Base-by-base conservation (phyloP, 2,329 filamentous ascomycete species). In the Colletotrichum higginsianum region DNA sequence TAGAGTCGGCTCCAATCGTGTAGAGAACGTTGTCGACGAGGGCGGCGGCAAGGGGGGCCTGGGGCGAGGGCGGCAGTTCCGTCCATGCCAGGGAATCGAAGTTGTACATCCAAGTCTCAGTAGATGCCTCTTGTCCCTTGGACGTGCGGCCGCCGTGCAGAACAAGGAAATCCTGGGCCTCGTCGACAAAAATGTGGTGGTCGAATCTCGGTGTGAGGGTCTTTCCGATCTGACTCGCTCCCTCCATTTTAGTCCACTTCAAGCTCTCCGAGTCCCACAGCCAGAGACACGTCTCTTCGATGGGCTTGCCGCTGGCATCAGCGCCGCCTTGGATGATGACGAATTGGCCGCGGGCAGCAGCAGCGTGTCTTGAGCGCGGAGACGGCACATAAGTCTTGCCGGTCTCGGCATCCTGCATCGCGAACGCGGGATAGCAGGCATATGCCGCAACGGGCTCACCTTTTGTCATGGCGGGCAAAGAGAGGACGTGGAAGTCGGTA, bases 51-150 rank as follows among this genome's bases (percentile, higher is more conserved):
- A 82, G 69, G 3, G 82, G 79, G 1, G 81, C 57, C 1, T 76
- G 81, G 0, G 85, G 81, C 2, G 84, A 82, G 0, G 81, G 76
- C 0, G 88, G 86, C 13, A 90, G 80, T 46, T 83, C 81, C 2
- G 82, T 83, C 88, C 88, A 90, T 0, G 82, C 84, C 5, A 83
- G 80, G 3, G 82, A 81, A 30, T 79, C 79, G 50, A 87, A 81
- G 68, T 88, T 84, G 74, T 88, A 89, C 46, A 85, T 80, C 82
- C 88, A 87, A 11, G 84, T 82, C 73, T 89, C 88, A 8, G 83
- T 82, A 72, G 89, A 86, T 11, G 79, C 81, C 11, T 80, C 74
- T 13, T 72, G 73, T 9, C 73, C 78, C 0, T 70, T 63, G 2
- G 74, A 74, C 8, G 78, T 77, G 7, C 76, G 78, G 3, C 88